Evolutionary conservation across 2,329 filamentous ascomycete genomes (phyloP).

Genomic region (Alternaria gansuensis): DNA sequence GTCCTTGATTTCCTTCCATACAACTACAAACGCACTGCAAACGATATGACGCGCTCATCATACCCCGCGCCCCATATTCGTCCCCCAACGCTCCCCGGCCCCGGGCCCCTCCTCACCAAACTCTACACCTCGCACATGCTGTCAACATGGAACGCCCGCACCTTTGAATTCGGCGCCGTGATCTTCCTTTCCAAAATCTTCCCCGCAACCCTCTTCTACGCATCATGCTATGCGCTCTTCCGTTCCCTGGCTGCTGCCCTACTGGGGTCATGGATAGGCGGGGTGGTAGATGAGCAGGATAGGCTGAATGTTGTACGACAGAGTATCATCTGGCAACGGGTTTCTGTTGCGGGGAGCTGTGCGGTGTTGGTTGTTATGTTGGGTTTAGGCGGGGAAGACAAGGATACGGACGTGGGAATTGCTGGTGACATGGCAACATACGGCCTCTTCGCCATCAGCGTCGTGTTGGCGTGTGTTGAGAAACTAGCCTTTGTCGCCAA

Average conservation of each 20-base stretch:
- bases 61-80: conserved; percentile 11
- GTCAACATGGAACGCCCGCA: conserved; percentile 60
- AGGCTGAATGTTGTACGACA: conserved; percentile 53
- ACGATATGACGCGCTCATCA: conserved; percentile 18
- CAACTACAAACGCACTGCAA: no score
- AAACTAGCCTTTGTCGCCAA: conserved; percentile 73
- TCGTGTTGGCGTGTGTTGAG: conserved; percentile 71
- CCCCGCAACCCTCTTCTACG: conserved; percentile 67
- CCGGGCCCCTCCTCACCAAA: conserved; percentile 34
- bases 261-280: conserved; percentile 67
- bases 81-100: no score
- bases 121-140: conserved; percentile 60
- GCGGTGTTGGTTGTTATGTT: conserved; percentile 37
- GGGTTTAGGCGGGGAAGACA: conserved; percentile 13
- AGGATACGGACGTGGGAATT: conserved; percentile 19
- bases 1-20: no score
- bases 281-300: conserved; percentile 64
- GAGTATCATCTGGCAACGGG: conserved; percentile 53
- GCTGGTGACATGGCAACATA: conserved; percentile 33
- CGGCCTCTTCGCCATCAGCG: conserved; percentile 45
- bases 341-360: conserved; percentile 47
- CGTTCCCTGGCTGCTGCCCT: conserved; percentile 67
- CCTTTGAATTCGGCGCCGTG: conserved; percentile 62
- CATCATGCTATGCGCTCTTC: conserved; percentile 73
- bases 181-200: conserved; percentile 59